Evolutionary conservation across 768 basidiomycete species (phyloP).

Genomic region (Serendipita sp.): DNA sequence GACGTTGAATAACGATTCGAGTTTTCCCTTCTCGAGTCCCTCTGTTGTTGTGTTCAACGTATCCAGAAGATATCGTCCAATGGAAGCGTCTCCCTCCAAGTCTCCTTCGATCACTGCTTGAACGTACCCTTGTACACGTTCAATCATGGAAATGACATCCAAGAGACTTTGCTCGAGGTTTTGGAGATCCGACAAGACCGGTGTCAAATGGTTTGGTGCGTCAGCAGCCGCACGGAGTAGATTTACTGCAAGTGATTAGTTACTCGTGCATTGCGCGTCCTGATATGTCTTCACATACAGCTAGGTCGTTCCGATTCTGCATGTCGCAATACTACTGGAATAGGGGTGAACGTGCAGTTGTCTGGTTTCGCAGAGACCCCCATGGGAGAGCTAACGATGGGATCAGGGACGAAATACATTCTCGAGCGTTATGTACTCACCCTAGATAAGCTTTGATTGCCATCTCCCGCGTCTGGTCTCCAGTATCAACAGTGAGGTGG

Average conservation of each 20-base stretch:
- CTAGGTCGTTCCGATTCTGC: slow-evolving; percentile 73
- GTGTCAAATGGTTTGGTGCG: slow-evolving; percentile 12
- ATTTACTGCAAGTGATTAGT: slow-evolving; percentile 39
- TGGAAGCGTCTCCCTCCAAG: slow-evolving; percentile 57
- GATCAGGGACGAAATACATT: slow-evolving; percentile 8
- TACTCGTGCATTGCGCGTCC: not conserved
- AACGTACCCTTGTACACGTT: slow-evolving; percentile 74
- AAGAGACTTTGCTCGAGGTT: slow-evolving; percentile 58
- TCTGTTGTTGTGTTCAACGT: slow-evolving; percentile 60
- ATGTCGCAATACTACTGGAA: slow-evolving; percentile 74
- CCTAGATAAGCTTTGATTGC: slow-evolving; percentile 80
- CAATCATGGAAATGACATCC: slow-evolving; percentile 58
- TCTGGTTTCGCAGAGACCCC: slow-evolving; percentile 81
- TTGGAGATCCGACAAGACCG: slow-evolving; percentile 45
- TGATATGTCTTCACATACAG: slow-evolving; percentile 32
- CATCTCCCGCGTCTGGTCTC: slow-evolving; percentile 44
- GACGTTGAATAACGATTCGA: slow-evolving; percentile 41
- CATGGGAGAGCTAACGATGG: slow-evolving; percentile 51
- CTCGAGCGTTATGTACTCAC: slow-evolving; percentile 23
- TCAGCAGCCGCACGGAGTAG: slow-evolving; percentile 29
- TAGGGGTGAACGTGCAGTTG: slow-evolving; percentile 86
- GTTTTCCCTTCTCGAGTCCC: slow-evolving; percentile 40
- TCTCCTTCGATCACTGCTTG: slow-evolving; percentile 65
- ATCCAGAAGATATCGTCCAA: slow-evolving; percentile 85
- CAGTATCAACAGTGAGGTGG: slow-evolving; percentile 81